Evolutionary conservation across 2,329 filamentous ascomycete genomes (phyloP).

Genomic region (Truncatella angustata): DNA sequence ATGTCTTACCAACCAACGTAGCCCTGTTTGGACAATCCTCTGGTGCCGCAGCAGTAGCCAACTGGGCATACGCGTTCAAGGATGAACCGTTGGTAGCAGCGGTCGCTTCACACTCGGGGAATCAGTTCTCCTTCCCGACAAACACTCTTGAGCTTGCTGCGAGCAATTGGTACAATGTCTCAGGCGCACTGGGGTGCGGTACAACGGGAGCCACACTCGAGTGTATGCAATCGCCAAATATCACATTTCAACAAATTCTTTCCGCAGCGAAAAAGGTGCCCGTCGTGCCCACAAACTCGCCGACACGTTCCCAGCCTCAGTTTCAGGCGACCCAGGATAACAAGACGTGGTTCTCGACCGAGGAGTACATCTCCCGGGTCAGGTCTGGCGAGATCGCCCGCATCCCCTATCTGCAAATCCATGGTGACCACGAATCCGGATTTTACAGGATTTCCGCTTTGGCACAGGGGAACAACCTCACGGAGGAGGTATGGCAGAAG

Average conservation of each 20-base stretch:
- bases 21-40: conserved; percentile 12
- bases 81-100: conserved; percentile 4
- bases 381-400: not conserved
- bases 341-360: not conserved
- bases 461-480: conserved; percentile 6
- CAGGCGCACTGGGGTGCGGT: conserved; percentile 7
- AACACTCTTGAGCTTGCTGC: conserved; percentile 7
- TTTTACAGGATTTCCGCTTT: conserved; percentile 9
- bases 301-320: conserved; percentile 5
- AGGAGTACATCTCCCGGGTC: conserved; percentile 3
- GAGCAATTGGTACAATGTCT: conserved; percentile 10
- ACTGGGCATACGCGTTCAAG: conserved; percentile 8
- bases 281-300: not conserved
- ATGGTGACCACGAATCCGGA: conserved; percentile 6
- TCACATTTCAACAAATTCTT: conserved; percentile 8
- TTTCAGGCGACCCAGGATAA: conserved; percentile 10
- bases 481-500: not conserved
- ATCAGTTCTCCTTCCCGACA: conserved; percentile 8
- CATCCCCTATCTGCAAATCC: conserved; percentile 5
- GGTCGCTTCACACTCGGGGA: conserved; percentile 8
- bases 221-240: conserved; percentile 8
- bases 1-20: conserved; percentile 14
- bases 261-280: conserved; percentile 5
- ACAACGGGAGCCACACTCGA: conserved; percentile 6
- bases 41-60: conserved; percentile 4